Base-by-base conservation (phyloP, 1,284 basidiomycete genomes). In the Abortiporus biennis region DNA sequence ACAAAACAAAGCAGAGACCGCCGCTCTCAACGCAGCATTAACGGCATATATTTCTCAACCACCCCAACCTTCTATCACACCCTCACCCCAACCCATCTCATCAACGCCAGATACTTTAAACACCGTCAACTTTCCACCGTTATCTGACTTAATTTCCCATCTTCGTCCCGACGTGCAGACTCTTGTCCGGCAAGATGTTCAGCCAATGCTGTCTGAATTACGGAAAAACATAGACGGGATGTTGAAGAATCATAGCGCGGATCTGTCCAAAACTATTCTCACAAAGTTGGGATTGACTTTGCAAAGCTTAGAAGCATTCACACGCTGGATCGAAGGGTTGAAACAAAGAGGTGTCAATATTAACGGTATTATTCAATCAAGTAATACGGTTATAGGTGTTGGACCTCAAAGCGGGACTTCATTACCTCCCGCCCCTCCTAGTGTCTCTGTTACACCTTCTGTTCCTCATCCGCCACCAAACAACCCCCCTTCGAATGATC, bases 1-100 rank as follows among this genome's bases (percentile, higher is more conserved):
- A 37, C 51, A 47, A 17, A 52, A 63, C 20, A 54, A 50, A 3
- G 56, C 59, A 31, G 57, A 65, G 38, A 62, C 70, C 13, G 53
- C 56, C 3, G 66, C 72, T 0, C 57, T 79, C 20, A 59, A 59
- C 11, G 61, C 58, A 12, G 69, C 72, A 5, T 46, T 74, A 2
- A 56, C 60, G 22, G 64, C 66, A 20, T 65, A 63, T 42, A 56
- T 66, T 8, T 52, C 62, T 19, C 58, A 58, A 41, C 53, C 61
- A 11, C 56, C 64, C 5, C 43, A 44, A 2, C 57, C 53, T 5
- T 15, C 52, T 32, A 47, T 46, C 11, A 51, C 58, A 29, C 43
- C 53, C 12, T 30, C 47, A 9, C 49, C 57, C 4, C 47, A 56
- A 29, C 52, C 62, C 67, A 72, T n/a, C 62, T 68, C 39, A 58